Percentiles rank a stretch among this genome's conserved stretches.
Conservation (phyloP, 805 yeast species). For the Starmerella sp. region DNA sequence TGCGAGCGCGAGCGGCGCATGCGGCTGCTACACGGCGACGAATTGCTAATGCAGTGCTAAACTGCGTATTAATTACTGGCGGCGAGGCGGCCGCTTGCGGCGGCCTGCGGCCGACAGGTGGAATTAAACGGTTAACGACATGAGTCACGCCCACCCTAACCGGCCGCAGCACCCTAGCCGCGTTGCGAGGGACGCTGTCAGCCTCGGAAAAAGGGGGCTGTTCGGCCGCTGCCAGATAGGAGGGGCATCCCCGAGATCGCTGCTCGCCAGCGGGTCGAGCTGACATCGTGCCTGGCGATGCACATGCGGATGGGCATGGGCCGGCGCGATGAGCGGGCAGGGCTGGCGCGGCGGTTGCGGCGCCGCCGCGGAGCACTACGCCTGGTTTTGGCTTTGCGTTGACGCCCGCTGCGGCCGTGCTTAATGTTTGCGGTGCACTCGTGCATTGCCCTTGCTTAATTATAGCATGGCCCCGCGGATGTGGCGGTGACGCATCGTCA, state of each 20-base stretch:
- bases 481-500: slow-evolving; percentile 2
- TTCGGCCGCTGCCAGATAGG: not conserved
- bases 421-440: not conserved
- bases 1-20: too few relatives aligned
- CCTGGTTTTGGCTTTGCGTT: too few relatives aligned
- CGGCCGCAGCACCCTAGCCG: slow-evolving; percentile 1
- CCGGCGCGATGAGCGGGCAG: too few relatives aligned
- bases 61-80: too few relatives aligned
- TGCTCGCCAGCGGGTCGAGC: not conserved
- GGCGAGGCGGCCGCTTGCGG: not conserved
- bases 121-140: not conserved
- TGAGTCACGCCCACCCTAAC: not conserved
- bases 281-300: not conserved
- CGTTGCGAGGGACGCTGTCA: not conserved
- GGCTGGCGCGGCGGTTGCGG: too few relatives aligned
- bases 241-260: not conserved
- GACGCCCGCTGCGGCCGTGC: not conserved
- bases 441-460: not conserved
- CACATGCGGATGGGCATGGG: too few relatives aligned
- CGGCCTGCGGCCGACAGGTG: not conserved
- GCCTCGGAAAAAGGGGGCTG: not conserved
- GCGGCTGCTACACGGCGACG: too few relatives aligned
- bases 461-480: not conserved
- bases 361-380: too few relatives aligned
- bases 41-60: too few relatives aligned